A percentile compares a stretch with the other conserved stretches of the same genome.
Conservation (phyloP, 345 rosid species). For the Ricinus communis region DNA sequence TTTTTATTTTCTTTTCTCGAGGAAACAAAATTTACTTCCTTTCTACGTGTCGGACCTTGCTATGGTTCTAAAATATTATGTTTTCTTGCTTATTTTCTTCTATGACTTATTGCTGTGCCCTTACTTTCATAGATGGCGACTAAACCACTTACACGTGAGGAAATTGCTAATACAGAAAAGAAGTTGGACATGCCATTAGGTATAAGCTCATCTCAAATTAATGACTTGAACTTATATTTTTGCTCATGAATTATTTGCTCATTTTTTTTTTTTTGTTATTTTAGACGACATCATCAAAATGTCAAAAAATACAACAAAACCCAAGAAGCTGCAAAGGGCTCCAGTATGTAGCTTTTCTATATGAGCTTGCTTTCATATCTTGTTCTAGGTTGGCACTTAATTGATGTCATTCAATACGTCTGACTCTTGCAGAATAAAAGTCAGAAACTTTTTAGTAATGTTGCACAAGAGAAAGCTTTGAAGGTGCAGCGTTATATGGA, state of each 20-base stretch:
- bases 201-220: slow-evolving; percentile 18
- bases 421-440: slow-evolving; percentile 54
- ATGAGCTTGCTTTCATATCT: neutral
- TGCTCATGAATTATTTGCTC: slow-evolving; percentile 2
- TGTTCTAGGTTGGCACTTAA: slow-evolving; percentile 7
- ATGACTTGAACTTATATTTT: neutral
- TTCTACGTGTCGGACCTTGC: neutral
- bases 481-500: slow-evolving; percentile 58
- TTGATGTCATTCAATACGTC: slow-evolving; percentile 7
- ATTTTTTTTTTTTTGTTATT: slow-evolving; percentile 10
- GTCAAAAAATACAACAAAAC: slow-evolving; percentile 56
- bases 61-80: neutral
- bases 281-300: slow-evolving; percentile 80
- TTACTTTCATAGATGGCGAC: slow-evolving; percentile 47
- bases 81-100: neutral
- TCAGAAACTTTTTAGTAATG: slow-evolving; percentile 40
- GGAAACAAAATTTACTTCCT: neutral
- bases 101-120: neutral
- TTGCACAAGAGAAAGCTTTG: slow-evolving; percentile 43
- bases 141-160: slow-evolving; percentile 67
- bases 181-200: slow-evolving; percentile 90
- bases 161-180: slow-evolving; percentile 83
- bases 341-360: slow-evolving; percentile 39
- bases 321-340: slow-evolving; percentile 52
- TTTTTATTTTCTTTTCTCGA: neutral